Conservation (phyloP, 495 filamentous ascomycete species). For the Entonaema liquescens region DNA sequence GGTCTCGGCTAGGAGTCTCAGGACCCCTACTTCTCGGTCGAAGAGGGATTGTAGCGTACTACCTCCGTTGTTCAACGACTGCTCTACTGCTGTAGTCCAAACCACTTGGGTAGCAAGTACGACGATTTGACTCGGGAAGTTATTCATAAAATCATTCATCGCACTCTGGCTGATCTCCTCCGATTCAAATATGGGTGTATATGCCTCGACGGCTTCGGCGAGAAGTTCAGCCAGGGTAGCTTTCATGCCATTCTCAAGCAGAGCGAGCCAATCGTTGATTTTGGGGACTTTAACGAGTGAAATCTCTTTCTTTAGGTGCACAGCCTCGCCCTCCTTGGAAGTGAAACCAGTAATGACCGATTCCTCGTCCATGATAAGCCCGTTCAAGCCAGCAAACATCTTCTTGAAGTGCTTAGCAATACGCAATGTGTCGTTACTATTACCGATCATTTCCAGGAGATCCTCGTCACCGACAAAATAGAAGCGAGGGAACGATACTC, state of each 20-base stretch:
- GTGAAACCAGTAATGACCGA: slow-evolving; percentile 88
- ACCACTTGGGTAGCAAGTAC: slow-evolving; percentile 94
- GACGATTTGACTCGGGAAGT: slow-evolving; percentile 92
- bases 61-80: slow-evolving; percentile 74
- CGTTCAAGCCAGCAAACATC: slow-evolving; percentile 97
- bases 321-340: slow-evolving; percentile 94
- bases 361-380: slow-evolving; percentile 90
- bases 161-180: slow-evolving; percentile 69
- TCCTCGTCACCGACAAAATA: slow-evolving; percentile 99
- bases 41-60: slow-evolving; percentile 70
- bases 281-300: slow-evolving; percentile 90
- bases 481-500: slow-evolving; percentile 96
- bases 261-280: slow-evolving; percentile 97
- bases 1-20: slow-evolving; percentile 82
- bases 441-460: slow-evolving; percentile 98
- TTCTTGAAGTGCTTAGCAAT: slow-evolving; percentile 99
- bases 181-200: slow-evolving; percentile 72
- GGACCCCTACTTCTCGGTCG: slow-evolving; percentile 78
- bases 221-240: slow-evolving; percentile 89
- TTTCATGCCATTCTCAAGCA: slow-evolving; percentile 94
- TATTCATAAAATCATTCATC: slow-evolving; percentile 78
- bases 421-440: slow-evolving; percentile 94
- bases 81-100: slow-evolving; percentile 88
- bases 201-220: slow-evolving; percentile 82
- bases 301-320: slow-evolving; percentile 86